phyloP scores from a whole-genome alignment of 106 monocot genomes.

The Dendrobium chrysotoxum region DNA sequence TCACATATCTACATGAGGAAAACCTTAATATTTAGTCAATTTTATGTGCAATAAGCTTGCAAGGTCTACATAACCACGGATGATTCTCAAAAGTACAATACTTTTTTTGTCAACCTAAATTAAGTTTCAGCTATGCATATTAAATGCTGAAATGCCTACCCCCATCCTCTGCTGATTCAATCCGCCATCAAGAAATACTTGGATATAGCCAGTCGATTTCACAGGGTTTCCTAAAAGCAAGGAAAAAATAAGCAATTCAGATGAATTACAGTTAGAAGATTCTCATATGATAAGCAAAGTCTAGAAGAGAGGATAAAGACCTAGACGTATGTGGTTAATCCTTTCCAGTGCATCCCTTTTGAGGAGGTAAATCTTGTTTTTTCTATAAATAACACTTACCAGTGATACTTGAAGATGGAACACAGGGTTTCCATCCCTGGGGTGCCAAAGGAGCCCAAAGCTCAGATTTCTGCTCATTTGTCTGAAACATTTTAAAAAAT shows the following conservation, averaged over 20 bases:
- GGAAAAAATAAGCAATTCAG: not conserved
- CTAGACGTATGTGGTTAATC: not conserved
- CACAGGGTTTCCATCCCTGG: conserved; percentile 70
- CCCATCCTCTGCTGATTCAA: conserved; percentile 98
- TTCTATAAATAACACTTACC: conserved; percentile 24
- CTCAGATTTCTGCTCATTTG: conserved; percentile 44
- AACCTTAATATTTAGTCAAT: not conserved
- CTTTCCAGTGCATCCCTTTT: not conserved
- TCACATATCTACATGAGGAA: conserved; percentile 70
- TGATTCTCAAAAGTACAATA: not conserved
- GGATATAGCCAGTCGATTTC: conserved; percentile 61
- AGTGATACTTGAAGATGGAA: conserved; percentile 17
- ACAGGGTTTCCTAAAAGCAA: conserved; percentile 24
- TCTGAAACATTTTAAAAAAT: conserved; percentile 23
- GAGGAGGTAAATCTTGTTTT: not conserved
- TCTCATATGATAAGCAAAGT: not conserved
- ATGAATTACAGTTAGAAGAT: not conserved
- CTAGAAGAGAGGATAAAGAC: not conserved
- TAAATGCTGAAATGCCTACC: conserved; percentile 30
- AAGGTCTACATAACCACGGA: not conserved
- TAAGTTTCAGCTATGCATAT: not conserved
- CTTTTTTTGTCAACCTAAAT: not conserved
- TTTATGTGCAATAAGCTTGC: not conserved
- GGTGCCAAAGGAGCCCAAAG: conserved; percentile 67
- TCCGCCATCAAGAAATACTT: conserved; percentile 96